Percentiles rank a stretch among this genome's conserved stretches.
Conservation (phyloP, 208 protist genomes). For the Naegleria fowleri region DNA sequence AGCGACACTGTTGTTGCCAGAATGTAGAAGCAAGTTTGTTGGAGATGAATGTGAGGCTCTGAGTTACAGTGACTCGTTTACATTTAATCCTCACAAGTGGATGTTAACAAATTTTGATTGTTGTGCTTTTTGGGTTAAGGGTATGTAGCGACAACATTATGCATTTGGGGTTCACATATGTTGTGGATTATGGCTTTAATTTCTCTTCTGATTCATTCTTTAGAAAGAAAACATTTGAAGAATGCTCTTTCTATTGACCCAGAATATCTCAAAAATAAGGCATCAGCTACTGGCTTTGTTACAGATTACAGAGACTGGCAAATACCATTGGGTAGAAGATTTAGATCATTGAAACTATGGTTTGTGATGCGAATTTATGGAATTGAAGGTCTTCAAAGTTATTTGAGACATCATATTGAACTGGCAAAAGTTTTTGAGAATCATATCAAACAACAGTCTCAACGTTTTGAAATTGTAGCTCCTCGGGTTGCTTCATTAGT, state of each 20-base stretch:
- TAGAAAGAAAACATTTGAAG: constrained; percentile 24
- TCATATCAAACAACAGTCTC: neutral
- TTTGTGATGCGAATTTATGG: constrained; percentile 42
- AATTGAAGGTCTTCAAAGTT: constrained; percentile 29
- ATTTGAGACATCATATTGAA: constrained; percentile 31
- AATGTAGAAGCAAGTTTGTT: constrained; percentile 13
- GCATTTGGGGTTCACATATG: too few relatives aligned
- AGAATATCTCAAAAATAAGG: constrained; percentile 35
- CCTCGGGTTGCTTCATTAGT: constrained; percentile 9
- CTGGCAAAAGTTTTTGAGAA: constrained; percentile 13
- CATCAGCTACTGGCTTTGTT: neutral
- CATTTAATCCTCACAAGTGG: constrained; percentile 45
- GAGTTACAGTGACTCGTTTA: constrained; percentile 32
- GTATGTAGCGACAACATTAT: too few relatives aligned
- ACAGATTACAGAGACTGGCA: constrained; percentile 44
- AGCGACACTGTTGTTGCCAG: constrained; percentile 30
- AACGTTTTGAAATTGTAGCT: constrained; percentile 19
- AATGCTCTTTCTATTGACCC: constrained; percentile 29
- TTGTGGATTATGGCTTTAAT: too few relatives aligned
- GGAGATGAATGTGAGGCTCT: constrained; percentile 12
- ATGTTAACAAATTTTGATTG: constrained; percentile 45
- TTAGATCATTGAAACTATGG: constrained; percentile 44
- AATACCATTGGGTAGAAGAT: constrained; percentile 41
- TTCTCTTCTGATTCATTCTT: too few relatives aligned
- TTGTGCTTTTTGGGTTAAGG: constrained; percentile 32